These are phyloP conservation scores for Pleurotus eryngii DNA, from an alignment of 768 basidiomycete genomes.

Conservation along the genomic window DNA sequence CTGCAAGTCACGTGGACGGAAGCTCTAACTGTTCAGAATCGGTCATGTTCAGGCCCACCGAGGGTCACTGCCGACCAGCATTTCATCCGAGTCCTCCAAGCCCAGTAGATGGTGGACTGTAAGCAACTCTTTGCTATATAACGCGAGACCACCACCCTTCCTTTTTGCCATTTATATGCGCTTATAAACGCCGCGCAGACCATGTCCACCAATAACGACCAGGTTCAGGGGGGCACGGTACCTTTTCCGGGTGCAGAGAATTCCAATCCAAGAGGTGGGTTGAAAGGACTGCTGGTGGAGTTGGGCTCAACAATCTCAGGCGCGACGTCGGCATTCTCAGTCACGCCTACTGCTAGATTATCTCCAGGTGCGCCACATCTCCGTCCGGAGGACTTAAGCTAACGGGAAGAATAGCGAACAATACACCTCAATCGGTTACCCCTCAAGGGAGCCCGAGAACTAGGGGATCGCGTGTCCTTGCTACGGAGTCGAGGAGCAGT, in stretches of 20 bases:
- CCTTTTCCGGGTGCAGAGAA: background rate
- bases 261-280: too few species aligned
- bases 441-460: background rate
- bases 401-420: background rate
- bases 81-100: too few species aligned
- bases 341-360: background rate
- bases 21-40: too few species aligned
- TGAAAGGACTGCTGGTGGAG: background rate
- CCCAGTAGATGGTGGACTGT: too few species aligned
- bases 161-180: too few species aligned
- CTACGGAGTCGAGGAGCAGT: background rate
- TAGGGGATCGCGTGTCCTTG: background rate
- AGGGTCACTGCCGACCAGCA: too few species aligned
- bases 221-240: background rate
- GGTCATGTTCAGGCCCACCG: too few species aligned
- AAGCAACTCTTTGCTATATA: too few species aligned
- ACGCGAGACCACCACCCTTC: too few species aligned
- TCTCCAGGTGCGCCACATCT: background rate
- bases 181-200: conserved; percentile 5
- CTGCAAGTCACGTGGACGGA: too few species aligned
- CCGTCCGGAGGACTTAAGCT: background rate
- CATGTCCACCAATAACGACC: background rate
- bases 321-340: background rate
- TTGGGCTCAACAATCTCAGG: background rate
- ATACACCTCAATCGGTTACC: background rate